Evolutionary conservation across 106 monocot species (phyloP).

Genomic region (Allium fistulosum): DNA sequence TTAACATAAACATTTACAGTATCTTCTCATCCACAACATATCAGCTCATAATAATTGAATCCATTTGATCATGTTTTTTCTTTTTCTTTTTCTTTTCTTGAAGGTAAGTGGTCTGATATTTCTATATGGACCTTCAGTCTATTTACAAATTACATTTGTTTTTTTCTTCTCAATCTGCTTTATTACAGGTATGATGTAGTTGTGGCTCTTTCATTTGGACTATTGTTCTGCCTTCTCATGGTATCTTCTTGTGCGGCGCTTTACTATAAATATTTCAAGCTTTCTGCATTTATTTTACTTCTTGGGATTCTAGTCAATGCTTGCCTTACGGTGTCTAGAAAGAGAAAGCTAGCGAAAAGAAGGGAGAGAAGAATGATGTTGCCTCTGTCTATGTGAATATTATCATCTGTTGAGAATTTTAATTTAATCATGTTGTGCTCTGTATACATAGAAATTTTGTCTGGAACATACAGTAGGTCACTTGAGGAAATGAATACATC

Average conservation of each 20-base stretch:
- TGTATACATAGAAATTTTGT: not conserved
- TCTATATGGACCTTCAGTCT: no score
- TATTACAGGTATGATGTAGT: slow-evolving; percentile 42
- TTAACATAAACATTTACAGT: no score
- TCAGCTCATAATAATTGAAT: no score
- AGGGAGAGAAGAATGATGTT: slow-evolving; percentile 23
- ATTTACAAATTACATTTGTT: not conserved
- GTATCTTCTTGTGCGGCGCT: slow-evolving; percentile 3
- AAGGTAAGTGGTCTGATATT: no score
- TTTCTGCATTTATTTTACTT: slow-evolving; percentile 5
- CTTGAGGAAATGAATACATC: no score
- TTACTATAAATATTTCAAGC: slow-evolving; percentile 9
- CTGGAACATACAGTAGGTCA: not conserved
- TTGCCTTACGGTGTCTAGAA: slow-evolving; percentile 13
- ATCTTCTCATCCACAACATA: no score
- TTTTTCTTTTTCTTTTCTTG: no score
- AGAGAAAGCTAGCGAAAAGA: slow-evolving; percentile 9
- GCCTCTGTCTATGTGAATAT: slow-evolving; percentile 20
- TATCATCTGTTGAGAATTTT: not conserved
- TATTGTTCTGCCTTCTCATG: slow-evolving; percentile 31
- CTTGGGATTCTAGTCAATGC: slow-evolving; percentile 12
- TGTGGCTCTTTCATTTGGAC: slow-evolving; percentile 31
- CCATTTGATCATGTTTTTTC: no score
- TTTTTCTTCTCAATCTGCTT: not conserved
- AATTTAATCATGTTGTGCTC: not conserved